Base-by-base conservation (phyloP, 2,329 filamentous ascomycete species). In the Diaporthe humulicola region DNA sequence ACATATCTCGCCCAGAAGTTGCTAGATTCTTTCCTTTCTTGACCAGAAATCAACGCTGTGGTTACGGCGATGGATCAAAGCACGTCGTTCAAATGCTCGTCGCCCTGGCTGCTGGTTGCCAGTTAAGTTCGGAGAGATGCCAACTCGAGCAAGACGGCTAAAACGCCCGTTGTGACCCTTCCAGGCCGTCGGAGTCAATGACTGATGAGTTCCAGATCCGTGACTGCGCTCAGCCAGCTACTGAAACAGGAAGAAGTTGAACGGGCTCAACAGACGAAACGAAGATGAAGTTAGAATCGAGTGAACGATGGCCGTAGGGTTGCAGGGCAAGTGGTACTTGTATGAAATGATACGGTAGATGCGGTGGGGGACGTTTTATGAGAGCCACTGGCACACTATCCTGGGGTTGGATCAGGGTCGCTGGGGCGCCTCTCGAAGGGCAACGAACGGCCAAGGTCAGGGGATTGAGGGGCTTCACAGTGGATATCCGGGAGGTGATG, bases 321-420 rank as follows among this genome's bases (percentile, higher is more conserved):
- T 83, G 84, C 83, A 85, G 85, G 84, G 82, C 79, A 74, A 83
- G 82, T 84, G 86, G 84, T 85, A 86, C 85, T 87, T 87, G 85
- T 87, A 85, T 84, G 81, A 83, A 83, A 83, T 82, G 85, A 84
- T 81, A 85, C 85, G 85, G 85, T 83, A 86, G 84, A 85, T 86
- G 82, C 85, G 84, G 85, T 86, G 85, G 85, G 86, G 84, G 82
- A 84, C 85, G 84, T 84, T 84, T 86, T 82, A 82, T 84, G 83
- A 85, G 84, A 84, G 83, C 79, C 82, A 82, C 85, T 86, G 86
- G 87, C 85, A 69, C 64, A 88, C 83, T 87, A 85, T 85, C 80
- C 82, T 83, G 83, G 82, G 84, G 84, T 85, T 83, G 85, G 82
- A 83, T 83, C 83, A 80, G 77, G 57, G 75, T 56, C 61, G 73